Percentiles rank a stretch among this genome's conserved stretches.
Conservation (phyloP, 2,329 filamentous ascomycete genomes). For the Aureobasidium leucospermi region DNA sequence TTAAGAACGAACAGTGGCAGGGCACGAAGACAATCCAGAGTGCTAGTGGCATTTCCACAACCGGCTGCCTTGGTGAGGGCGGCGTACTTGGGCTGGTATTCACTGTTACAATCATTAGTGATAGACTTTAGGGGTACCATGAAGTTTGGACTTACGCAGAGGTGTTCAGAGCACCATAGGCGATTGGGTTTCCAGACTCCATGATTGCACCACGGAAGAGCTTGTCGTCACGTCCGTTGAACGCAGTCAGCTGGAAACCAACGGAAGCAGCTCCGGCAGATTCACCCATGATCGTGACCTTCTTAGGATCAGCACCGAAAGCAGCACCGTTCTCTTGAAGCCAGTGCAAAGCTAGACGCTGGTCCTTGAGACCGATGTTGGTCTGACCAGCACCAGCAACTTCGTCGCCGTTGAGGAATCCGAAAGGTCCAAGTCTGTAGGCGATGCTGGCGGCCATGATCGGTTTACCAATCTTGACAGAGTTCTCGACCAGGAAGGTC, state of each 20-base stretch:
- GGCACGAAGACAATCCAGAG: constrained; percentile 58
- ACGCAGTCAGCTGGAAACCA: constrained; percentile 40
- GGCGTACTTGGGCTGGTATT: constrained; percentile 54
- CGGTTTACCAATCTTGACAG: constrained; percentile 35
- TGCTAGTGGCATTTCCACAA: constrained; percentile 51
- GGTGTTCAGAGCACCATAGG: constrained; percentile 25
- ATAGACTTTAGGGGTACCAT: constrained; percentile 21
- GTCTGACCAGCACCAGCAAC: constrained; percentile 48
- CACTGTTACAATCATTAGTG: constrained; percentile 10
- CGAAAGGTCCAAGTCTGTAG: constrained; percentile 57
- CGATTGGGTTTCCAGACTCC: constrained; percentile 35
- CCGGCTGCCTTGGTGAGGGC: constrained; percentile 51
- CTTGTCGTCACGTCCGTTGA: constrained; percentile 40
- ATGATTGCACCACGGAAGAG: constrained; percentile 42
- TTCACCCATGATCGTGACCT: constrained; percentile 41
- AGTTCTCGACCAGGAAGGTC: constrained; percentile 49
- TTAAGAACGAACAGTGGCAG: constrained; percentile 26
- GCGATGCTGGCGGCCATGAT: constrained; percentile 55
- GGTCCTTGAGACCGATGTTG: constrained; percentile 37
- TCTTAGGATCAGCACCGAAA: constrained; percentile 32
- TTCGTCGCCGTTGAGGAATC: constrained; percentile 56
- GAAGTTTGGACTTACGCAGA: constrained; percentile 29
- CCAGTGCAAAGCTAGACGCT: constrained; percentile 41
- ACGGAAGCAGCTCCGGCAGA: constrained; percentile 38
- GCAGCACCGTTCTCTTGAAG: constrained; percentile 35